Conservation (phyloP, 2,329 filamentous ascomycete species). For the Nakataea oryzae region DNA sequence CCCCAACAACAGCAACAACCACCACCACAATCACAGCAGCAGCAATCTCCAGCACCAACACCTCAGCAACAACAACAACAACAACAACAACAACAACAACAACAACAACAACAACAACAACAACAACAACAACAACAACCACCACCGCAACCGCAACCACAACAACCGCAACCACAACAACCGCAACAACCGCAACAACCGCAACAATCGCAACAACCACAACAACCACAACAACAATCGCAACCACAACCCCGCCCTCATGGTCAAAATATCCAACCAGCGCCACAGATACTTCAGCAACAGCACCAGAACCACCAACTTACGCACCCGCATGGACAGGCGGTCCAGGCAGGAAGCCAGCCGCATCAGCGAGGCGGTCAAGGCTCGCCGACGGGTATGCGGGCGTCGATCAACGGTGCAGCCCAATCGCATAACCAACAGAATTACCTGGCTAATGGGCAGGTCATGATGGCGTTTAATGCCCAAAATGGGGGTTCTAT, state of each 20-base stretch:
- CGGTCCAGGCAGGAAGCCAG: not conserved
- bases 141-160: constrained; percentile 33
- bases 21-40: constrained; percentile 41
- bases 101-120: constrained; percentile 27
- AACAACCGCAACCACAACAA: constrained; percentile 23
- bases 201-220: constrained; percentile 13
- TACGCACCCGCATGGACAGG: constrained; percentile 12
- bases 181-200: constrained; percentile 45
- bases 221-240: constrained; percentile 12
- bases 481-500: constrained; percentile 2
- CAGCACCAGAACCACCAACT: constrained; percentile 14
- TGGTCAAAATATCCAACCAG: not conserved
- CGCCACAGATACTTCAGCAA: constrained; percentile 6
- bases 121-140: constrained; percentile 25
- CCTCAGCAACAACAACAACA: constrained; percentile 12
- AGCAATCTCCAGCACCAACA: constrained; percentile 29
- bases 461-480: not conserved
- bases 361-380: not conserved
- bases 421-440: constrained; percentile 2
- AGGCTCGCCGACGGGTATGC: not conserved
- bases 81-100: constrained; percentile 20
- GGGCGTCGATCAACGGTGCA: not conserved
- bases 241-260: constrained; percentile 13
- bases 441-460: constrained; percentile 2
- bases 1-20: constrained; percentile 48